These are phyloP conservation scores for Hypoxylon rickii DNA, from an alignment of 495 filamentous ascomycete genomes.

Conservation along the genomic window DNA sequence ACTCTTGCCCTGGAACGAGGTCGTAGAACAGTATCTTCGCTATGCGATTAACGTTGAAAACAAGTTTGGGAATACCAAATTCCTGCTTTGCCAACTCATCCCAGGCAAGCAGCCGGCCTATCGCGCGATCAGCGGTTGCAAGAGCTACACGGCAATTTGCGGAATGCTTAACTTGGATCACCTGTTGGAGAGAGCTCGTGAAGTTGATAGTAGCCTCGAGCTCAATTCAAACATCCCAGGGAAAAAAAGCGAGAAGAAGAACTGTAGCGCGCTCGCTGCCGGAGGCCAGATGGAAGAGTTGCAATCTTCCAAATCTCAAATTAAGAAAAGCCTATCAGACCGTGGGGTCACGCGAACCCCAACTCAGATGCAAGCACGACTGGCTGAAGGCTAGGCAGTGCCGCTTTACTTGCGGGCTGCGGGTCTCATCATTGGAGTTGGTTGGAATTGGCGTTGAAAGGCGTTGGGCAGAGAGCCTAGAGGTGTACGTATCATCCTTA, in stretches of 20 bases:
- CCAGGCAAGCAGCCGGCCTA: constrained; percentile 73
- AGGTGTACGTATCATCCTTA: constrained; percentile 10
- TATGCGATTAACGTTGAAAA: constrained; percentile 78
- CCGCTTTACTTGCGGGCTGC: background rate
- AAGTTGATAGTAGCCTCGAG: constrained; percentile 66
- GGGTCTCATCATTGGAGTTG: constrained; percentile 6
- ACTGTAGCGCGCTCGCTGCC: constrained; percentile 43
- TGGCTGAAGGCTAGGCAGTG: constrained; percentile 18
- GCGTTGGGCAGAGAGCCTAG: no score
- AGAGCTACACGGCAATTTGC: constrained; percentile 68
- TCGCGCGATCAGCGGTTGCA: constrained; percentile 57
- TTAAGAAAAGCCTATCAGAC: constrained; percentile 40
- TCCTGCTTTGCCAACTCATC: constrained; percentile 78
- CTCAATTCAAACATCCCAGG: constrained; percentile 54
- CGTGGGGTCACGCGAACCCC: constrained; percentile 29
- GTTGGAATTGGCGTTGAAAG: constrained; percentile 27
- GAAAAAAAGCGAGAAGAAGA: constrained; percentile 43
- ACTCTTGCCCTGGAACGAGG: constrained; percentile 69
- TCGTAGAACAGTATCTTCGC: constrained; percentile 73
- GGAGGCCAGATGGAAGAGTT: constrained; percentile 39
- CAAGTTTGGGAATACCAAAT: constrained; percentile 89
- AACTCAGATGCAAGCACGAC: constrained; percentile 1
- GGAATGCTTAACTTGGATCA: constrained; percentile 64
- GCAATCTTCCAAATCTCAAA: constrained; percentile 24
- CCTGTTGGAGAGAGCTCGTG: constrained; percentile 59